phyloP scores from a whole-genome alignment of 1,139 yeast species.

The Pichia inconspicua region DNA sequence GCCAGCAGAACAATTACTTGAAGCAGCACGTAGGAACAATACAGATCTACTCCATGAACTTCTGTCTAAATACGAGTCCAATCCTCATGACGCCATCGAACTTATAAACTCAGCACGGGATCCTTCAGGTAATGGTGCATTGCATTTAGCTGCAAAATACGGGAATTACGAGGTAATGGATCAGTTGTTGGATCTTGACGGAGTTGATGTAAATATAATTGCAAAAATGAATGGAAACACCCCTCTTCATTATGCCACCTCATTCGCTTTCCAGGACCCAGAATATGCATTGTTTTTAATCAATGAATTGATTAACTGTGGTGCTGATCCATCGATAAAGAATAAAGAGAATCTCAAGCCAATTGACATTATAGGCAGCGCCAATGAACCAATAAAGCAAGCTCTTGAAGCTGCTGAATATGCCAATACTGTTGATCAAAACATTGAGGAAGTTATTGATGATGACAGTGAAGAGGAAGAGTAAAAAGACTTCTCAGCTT shows the following conservation, averaged over 20 bases:
- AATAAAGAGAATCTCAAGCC: slow-evolving; percentile 67
- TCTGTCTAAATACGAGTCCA: slow-evolving; percentile 38
- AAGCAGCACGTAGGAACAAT: slow-evolving; percentile 84
- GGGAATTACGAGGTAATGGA: slow-evolving; percentile 90
- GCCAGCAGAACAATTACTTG: slow-evolving; percentile 70
- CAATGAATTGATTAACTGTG: slow-evolving; percentile 84
- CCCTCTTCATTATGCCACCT: slow-evolving; percentile 82
- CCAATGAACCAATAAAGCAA: slow-evolving; percentile 47
- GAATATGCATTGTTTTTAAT: slow-evolving; percentile 77
- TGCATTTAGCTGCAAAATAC: slow-evolving; percentile 72
- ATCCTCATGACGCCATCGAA: slow-evolving; percentile 42
- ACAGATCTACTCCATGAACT: slow-evolving; percentile 61
- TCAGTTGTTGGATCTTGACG: slow-evolving; percentile 73
- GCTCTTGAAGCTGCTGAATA: slow-evolving; percentile 74
- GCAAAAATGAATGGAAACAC: slow-evolving; percentile 73
- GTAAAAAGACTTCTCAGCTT: not conserved
- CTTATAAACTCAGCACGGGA: slow-evolving; percentile 68
- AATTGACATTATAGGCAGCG: slow-evolving; percentile 46
- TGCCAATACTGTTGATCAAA: slow-evolving; percentile 20
- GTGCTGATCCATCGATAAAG: slow-evolving; percentile 64
- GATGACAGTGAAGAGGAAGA: slow-evolving; percentile 19
- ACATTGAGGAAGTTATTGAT: slow-evolving; percentile 16
- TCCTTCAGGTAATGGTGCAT: slow-evolving; percentile 72
- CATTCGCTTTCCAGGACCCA: slow-evolving; percentile 67
- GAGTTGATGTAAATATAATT: slow-evolving; percentile 80